These are phyloP conservation scores for Pyracantha coccinea DNA, from an alignment of 331 rosid species.

Conservation along the genomic window DNA sequence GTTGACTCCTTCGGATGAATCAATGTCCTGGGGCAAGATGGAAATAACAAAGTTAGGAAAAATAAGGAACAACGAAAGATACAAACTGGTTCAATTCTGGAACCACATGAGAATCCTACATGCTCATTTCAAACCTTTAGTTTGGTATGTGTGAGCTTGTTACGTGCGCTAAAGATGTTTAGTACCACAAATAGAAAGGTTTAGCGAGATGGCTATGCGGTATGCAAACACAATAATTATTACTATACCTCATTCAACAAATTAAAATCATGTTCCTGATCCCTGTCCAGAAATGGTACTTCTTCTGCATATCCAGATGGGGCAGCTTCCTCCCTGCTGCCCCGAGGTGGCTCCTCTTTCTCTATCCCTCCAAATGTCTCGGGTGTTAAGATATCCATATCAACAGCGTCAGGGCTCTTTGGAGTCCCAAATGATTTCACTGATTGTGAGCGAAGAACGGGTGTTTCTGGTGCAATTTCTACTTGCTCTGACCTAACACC, in stretches of 20 bases:
- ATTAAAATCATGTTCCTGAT: constrained; percentile 25
- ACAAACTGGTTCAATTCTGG: not conserved
- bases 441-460: constrained; percentile 26
- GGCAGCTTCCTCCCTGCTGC: constrained; percentile 9
- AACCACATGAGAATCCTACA: not conserved
- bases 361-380: constrained; percentile 19
- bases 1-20: constrained; percentile 25
- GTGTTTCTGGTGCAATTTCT: constrained; percentile 44
- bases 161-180: not conserved
- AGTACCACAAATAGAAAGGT: not conserved
- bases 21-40: constrained; percentile 35
- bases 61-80: not conserved
- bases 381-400: constrained; percentile 8
- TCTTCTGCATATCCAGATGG: constrained; percentile 14
- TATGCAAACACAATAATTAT: not conserved
- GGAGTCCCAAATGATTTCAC: constrained; percentile 27
- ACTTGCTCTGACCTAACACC: constrained; percentile 3
- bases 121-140: not conserved
- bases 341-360: constrained; percentile 15
- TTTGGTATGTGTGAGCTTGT: not conserved
- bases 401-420: constrained; percentile 25
- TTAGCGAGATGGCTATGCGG: not conserved
- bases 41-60: not conserved
- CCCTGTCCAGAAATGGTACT: constrained; percentile 15
- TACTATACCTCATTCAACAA: constrained; percentile 44